Evolutionary conservation across 768 basidiomycete genomes (phyloP).

Genomic region (Lactarius quietus): DNA sequence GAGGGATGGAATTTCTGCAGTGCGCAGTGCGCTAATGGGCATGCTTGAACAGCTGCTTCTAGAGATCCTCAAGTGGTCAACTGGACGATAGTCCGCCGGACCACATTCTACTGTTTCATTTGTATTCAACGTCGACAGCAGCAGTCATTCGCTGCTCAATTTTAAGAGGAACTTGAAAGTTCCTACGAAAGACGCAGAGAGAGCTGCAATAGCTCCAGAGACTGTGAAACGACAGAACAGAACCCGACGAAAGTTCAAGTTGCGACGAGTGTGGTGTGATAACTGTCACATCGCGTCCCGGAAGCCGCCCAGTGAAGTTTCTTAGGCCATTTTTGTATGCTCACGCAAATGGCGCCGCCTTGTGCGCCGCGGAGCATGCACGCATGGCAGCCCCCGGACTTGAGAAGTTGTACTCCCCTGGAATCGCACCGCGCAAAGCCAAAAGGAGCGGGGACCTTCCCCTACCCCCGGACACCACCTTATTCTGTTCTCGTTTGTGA

Average conservation of each 20-base stretch:
- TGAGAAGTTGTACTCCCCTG: neutral
- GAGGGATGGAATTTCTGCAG: neutral
- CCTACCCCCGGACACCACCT: no score
- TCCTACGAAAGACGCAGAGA: neutral
- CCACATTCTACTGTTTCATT: no score
- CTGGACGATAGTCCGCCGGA: neutral
- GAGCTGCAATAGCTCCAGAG: neutral
- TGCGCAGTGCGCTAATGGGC: neutral
- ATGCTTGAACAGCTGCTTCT: neutral
- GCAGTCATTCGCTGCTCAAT: neutral
- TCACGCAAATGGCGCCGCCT: no score
- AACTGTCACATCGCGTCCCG: no score
- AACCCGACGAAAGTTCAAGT: no score
- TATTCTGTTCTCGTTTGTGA: no score
- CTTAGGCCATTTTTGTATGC: no score
- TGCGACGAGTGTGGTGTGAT: no score
- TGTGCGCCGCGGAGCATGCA: no score
- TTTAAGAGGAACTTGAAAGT: neutral
- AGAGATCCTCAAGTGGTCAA: neutral
- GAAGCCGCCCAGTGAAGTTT: no score
- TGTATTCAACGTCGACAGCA: neutral
- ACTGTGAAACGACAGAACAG: no score
- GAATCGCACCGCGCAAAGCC: neutral
- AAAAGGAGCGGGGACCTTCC: neutral
- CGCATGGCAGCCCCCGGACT: neutral